phyloP scores from a whole-genome alignment of 2,329 filamentous ascomycete genomes.

The Claviceps purpurea region DNA sequence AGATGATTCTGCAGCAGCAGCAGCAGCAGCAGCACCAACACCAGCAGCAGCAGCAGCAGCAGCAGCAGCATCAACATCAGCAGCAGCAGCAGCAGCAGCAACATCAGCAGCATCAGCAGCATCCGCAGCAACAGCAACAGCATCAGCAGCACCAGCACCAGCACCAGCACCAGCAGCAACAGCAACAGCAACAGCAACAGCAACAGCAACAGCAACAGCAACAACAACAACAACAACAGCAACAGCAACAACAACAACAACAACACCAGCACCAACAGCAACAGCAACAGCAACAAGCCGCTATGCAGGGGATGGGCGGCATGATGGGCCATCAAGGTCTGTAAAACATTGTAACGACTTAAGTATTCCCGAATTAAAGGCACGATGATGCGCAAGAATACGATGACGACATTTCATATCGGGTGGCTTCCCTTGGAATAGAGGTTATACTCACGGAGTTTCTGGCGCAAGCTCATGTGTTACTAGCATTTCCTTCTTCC shows the following conservation, averaged over 20 bases:
- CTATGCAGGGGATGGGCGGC: slow-evolving; percentile 39
- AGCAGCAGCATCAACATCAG: slow-evolving; percentile 8
- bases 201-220: background rate
- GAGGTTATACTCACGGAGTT: slow-evolving; percentile 1
- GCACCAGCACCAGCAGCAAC: background rate
- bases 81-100: background rate
- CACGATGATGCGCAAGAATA: background rate
- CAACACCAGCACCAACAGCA: slow-evolving; percentile 11
- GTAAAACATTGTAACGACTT: slow-evolving; percentile 15
- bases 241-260: background rate
- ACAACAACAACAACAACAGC: background rate
- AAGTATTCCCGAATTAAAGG: background rate
- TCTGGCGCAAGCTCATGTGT: background rate
- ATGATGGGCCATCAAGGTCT: slow-evolving; percentile 41
- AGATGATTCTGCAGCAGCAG: slow-evolving; percentile 23
- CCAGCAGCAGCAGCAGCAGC: slow-evolving; percentile 21
- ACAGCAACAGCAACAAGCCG: slow-evolving; percentile 15
- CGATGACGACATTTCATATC: background rate
- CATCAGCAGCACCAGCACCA: background rate
- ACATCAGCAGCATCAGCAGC: background rate
- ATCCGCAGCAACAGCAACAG: background rate
- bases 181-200: background rate
- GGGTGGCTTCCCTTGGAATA: background rate
- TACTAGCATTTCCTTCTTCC: slow-evolving; percentile 4
- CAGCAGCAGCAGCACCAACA: slow-evolving; percentile 18